Evolutionary conservation across 2,329 filamentous ascomycete species (phyloP).

Genomic region (Purpureocillium lavendulum): DNA sequence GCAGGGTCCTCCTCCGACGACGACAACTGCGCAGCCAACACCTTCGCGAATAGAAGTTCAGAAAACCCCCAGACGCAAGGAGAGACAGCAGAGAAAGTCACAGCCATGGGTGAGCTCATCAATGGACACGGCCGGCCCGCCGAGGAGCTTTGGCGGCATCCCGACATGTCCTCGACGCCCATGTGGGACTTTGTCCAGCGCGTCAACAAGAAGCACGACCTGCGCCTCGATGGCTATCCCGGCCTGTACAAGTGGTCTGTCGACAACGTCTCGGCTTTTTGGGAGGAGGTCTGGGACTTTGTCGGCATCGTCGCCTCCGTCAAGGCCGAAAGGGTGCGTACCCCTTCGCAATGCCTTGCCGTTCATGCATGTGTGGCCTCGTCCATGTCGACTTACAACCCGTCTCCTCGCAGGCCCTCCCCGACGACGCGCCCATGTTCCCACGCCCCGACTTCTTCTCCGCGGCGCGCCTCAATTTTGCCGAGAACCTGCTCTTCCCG

Average conservation of each 20-base stretch:
- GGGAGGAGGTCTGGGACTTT: conserved; percentile 79
- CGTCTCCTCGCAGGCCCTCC: conserved; percentile 49
- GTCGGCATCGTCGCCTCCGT: conserved; percentile 65
- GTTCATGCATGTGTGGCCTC: not conserved
- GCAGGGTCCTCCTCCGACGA: not conserved
- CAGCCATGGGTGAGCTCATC: conserved; percentile 9
- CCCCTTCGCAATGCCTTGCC: too few relatives aligned
- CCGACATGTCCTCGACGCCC: conserved; percentile 55
- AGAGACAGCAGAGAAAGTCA: not conserved
- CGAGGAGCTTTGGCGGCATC: conserved; percentile 63
- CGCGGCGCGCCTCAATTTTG: conserved; percentile 77
- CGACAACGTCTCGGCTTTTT: conserved; percentile 66
- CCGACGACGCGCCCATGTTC: conserved; percentile 63
- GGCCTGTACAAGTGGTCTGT: conserved; percentile 84
- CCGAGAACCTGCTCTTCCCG: conserved; percentile 88
- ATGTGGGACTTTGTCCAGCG: conserved; percentile 65
- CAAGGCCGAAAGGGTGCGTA: conserved; percentile 48
- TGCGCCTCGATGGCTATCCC: conserved; percentile 58
- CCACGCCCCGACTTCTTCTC: conserved; percentile 82
- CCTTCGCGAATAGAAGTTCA: not conserved
- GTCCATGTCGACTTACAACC: not conserved
- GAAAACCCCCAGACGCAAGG: not conserved
- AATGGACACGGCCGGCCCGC: conserved; percentile 3
- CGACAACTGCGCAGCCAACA: not conserved
- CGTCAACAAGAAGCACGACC: conserved; percentile 58